These are phyloP conservation scores for Cladosporium sp. DNA, from an alignment of 2,329 filamentous ascomycete genomes.

Conservation along the genomic window DNA sequence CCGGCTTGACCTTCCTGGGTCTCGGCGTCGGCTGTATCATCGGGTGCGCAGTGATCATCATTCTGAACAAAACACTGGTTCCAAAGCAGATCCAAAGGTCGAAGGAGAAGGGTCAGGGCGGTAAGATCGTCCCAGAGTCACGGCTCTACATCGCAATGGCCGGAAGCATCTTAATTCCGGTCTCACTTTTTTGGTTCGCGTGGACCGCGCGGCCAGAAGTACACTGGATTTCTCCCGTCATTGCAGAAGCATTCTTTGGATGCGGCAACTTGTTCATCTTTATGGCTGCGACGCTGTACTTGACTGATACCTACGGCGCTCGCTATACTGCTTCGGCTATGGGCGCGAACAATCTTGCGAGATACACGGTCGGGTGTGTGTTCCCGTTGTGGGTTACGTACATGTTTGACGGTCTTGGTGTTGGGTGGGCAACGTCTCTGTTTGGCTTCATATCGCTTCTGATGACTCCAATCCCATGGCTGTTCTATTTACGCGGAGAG, in stretches of 20 bases:
- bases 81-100: not conserved
- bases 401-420: conserved; percentile 34
- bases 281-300: conserved; percentile 38
- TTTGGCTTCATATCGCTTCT: conserved; percentile 35
- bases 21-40: conserved; percentile 20
- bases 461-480: conserved; percentile 36
- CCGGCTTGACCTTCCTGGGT: conserved; percentile 24
- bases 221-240: conserved; percentile 33
- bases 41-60: conserved; percentile 1
- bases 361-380: conserved; percentile 52
- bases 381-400: conserved; percentile 52
- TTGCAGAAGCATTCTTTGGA: conserved; percentile 38
- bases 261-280: conserved; percentile 36
- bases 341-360: conserved; percentile 53
- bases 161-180: conserved; percentile 14
- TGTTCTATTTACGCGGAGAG: conserved; percentile 33
- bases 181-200: conserved; percentile 32
- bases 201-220: conserved; percentile 30
- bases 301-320: conserved; percentile 51
- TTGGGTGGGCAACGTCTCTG: conserved; percentile 36
- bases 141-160: conserved; percentile 14
- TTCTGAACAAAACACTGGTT: conserved; percentile 3
- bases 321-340: conserved; percentile 52
- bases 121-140: conserved; percentile 13
- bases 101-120: conserved; percentile 7